Percentiles rank a stretch among this genome's conserved stretches.
phyloP scores from a whole-genome alignment of 352 stramenopile genomes.

The Pythium aphanidermatum region DNA sequence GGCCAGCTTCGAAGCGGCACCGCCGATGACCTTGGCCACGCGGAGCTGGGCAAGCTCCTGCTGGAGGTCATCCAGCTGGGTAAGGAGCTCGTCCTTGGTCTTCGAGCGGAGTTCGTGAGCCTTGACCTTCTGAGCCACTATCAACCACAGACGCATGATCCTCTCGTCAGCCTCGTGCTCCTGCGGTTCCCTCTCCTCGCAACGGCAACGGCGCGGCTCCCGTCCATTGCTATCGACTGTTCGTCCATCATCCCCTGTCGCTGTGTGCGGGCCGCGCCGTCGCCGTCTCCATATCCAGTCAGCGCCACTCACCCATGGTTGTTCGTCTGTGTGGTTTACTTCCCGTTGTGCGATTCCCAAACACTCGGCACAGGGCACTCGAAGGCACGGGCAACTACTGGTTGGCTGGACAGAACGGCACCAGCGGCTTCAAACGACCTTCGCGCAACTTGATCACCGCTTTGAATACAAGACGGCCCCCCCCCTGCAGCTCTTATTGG shows the following conservation, averaged over 20 bases:
- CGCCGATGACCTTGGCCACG: constrained; percentile 98
- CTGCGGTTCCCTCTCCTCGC: too few relatives aligned
- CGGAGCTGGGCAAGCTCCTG: constrained; percentile 97
- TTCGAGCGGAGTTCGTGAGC: constrained; percentile 97
- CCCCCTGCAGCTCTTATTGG: too few relatives aligned
- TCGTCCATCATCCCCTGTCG: too few relatives aligned
- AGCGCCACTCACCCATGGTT: constrained; percentile 24
- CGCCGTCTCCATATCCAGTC: not conserved
- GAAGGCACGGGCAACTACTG: constrained; percentile 3
- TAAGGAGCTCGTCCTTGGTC: constrained; percentile 98
- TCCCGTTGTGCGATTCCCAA: constrained; percentile 28
- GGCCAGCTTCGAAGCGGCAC: constrained; percentile 98
- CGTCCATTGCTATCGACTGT: too few relatives aligned
- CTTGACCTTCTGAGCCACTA: constrained; percentile 86
- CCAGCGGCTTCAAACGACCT: constrained; percentile 22
- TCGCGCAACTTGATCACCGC: constrained; percentile 4
- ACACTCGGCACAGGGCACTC: not conserved
- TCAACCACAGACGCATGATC: constrained; percentile 19
- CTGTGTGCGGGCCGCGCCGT: not conserved
- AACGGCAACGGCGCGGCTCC: too few relatives aligned
- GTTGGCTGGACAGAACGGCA: constrained; percentile 29
- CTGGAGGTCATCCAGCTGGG: constrained; percentile 97
- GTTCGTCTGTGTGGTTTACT: constrained; percentile 29
- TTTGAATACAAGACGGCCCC: not conserved
- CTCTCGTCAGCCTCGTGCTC: too few relatives aligned